A percentile compares a stretch with the other conserved stretches of the same genome.
Conservation (phyloP, 2,329 filamentous ascomycete genomes). For the Scedosporium aurantiacum region DNA sequence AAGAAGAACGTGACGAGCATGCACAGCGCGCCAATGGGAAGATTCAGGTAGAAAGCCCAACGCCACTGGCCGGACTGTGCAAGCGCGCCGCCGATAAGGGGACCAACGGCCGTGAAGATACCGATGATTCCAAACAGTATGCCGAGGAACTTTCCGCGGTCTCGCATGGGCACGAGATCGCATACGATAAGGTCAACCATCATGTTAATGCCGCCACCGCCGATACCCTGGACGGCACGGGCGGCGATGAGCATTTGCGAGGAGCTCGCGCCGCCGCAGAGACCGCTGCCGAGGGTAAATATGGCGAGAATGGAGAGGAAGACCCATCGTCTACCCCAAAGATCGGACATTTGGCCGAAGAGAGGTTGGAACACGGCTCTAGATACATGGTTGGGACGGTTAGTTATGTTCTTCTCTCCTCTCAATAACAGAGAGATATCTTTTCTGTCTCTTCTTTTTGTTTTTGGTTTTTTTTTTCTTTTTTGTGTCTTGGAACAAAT, state of each 20-base stretch:
- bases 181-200: constrained; percentile 15
- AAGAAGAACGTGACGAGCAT: constrained; percentile 15
- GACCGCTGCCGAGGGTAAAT: constrained; percentile 40
- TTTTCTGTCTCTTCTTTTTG: too few relatives aligned
- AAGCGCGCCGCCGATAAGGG: constrained; percentile 18
- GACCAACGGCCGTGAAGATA: constrained; percentile 21
- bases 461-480: too few relatives aligned
- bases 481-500: too few relatives aligned
- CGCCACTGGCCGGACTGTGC: constrained; percentile 19
- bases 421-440: background rate
- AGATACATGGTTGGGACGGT: background rate
- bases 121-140: constrained; percentile 31
- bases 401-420: background rate
- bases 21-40: constrained; percentile 22
- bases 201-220: constrained; percentile 23
- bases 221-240: constrained; percentile 32
- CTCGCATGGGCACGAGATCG: constrained; percentile 24
- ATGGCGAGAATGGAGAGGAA: constrained; percentile 28
- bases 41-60: constrained; percentile 26
- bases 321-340: constrained; percentile 38
- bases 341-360: constrained; percentile 36
- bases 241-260: constrained; percentile 37
- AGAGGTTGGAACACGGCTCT: constrained; percentile 32
- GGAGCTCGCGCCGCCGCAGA: constrained; percentile 35
- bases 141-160: constrained; percentile 17